A percentile compares a stretch with the other conserved stretches of the same genome.
phyloP scores from a whole-genome alignment of 305 asterid genomes.

The Solanum hybrid region DNA sequence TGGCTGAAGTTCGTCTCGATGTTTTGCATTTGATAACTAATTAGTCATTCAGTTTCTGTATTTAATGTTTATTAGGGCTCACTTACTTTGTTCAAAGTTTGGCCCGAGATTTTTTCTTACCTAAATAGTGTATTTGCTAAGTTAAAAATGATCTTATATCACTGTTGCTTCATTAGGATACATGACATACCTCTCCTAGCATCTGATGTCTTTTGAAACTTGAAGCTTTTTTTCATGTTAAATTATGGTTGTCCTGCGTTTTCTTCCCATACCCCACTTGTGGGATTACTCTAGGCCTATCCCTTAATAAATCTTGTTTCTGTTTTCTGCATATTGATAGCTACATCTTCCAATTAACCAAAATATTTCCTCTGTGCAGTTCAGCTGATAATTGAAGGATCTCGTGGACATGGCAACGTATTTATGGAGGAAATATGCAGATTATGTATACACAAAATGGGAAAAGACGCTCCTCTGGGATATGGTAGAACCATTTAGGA shows the following conservation, averaged over 20 bases:
- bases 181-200: not conserved
- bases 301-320: not conserved
- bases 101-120: not conserved
- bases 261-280: not conserved
- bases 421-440: slow-evolving; percentile 80
- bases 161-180: not conserved
- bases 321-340: not conserved
- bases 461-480: slow-evolving; percentile 78
- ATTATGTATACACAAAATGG: slow-evolving; percentile 59
- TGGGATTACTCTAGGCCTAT: not conserved
- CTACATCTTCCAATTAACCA: not conserved
- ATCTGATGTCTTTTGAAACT: not conserved
- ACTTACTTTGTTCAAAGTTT: not conserved
- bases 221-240: not conserved
- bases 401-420: slow-evolving; percentile 41
- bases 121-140: not conserved
- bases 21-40: not conserved
- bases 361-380: not conserved
- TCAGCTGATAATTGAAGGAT: slow-evolving; percentile 7
- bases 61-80: not conserved
- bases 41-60: not conserved
- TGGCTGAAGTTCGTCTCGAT: not conserved
- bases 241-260: not conserved
- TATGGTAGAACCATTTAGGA: slow-evolving; percentile 71
- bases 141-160: not conserved